Base-by-base conservation (phyloP, 1,284 basidiomycete species). In the Ustilago trichophora region DNA sequence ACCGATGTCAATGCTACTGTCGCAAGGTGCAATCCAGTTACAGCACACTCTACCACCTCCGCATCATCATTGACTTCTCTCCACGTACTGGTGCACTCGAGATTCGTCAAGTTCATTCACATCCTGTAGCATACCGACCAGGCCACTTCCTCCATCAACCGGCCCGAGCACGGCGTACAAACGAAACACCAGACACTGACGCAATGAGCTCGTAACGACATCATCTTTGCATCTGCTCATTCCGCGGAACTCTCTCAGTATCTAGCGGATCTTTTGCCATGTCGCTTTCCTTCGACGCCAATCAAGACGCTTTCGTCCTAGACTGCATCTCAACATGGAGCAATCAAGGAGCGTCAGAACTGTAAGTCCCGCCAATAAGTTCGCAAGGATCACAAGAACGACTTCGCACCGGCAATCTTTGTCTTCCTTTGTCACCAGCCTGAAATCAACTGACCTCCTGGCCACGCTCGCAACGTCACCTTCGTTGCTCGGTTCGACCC, bases 281-380 rank as follows among this genome's bases (percentile, higher is more conserved):
- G 59, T 25, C 48, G 48, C 16, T 35, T 13, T 10, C 25, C 7
- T 9, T 22, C n/a, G 38, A 25, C 34, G 8, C 33, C n/a, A 25
- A 42, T 34, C 48, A 42, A n/a, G 21, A 47, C n/a, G 53, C 37
- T 16, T 55, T 51, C 27, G 53, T 56, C 21, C 21, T 22, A 10
- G 38, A 56, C 31, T 63, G 53, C 31, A 16, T 63, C 48, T 25
- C 34, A 9, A 42, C 40, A 15, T 63, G 52, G 53, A 44, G 27
- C 29, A 37, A 38, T 35, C 32, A 63, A 10, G 59, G 52, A 19
- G 48, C 48, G 25, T 55, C 52, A 38, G 47, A 56, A 63, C 47
- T 63, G 59, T 63, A 63, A 63, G 59, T 56, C 46, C 47, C 40
- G 8, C 27, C 27, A 7, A 7, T 29, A 8, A 29, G 27, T 13